Conservation (phyloP, 2,329 filamentous ascomycete genomes). For the Xylaria sp. region DNA sequence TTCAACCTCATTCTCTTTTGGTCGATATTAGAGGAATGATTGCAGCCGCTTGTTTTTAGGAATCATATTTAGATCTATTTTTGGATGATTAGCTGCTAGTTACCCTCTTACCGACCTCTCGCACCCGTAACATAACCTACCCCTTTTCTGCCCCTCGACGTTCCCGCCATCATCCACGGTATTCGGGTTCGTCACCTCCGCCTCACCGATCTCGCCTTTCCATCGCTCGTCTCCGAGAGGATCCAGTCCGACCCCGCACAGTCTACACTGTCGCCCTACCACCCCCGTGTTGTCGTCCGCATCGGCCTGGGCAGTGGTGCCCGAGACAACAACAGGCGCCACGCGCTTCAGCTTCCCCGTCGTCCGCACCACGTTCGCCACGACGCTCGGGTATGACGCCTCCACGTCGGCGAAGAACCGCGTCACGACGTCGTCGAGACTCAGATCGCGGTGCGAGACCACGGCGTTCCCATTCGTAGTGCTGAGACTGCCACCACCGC, state of each 20-base stretch:
- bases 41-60: background rate
- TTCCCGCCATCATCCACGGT: constrained; percentile 29
- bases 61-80: background rate
- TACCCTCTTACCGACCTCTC: constrained; percentile 70
- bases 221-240: constrained; percentile 71
- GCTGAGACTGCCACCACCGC: background rate
- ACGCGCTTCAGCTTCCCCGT: constrained; percentile 78
- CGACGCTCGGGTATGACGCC: constrained; percentile 86
- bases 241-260: constrained; percentile 77
- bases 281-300: constrained; percentile 31
- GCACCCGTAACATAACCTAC: constrained; percentile 77
- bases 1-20: background rate
- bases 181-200: constrained; percentile 10
- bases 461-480: constrained; percentile 49
- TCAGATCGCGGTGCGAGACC: constrained; percentile 78
- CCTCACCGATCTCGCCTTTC: constrained; percentile 70
- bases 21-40: background rate
- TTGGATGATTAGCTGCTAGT: constrained; percentile 5
- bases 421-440: constrained; percentile 90
- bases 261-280: constrained; percentile 61
- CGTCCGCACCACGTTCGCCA: constrained; percentile 94
- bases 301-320: background rate
- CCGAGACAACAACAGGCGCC: background rate
- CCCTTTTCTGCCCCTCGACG: constrained; percentile 37
- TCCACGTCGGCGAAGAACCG: constrained; percentile 91